Evolutionary conservation across 345 rosid species (phyloP).

Genomic region (Syzygium jambos): DNA sequence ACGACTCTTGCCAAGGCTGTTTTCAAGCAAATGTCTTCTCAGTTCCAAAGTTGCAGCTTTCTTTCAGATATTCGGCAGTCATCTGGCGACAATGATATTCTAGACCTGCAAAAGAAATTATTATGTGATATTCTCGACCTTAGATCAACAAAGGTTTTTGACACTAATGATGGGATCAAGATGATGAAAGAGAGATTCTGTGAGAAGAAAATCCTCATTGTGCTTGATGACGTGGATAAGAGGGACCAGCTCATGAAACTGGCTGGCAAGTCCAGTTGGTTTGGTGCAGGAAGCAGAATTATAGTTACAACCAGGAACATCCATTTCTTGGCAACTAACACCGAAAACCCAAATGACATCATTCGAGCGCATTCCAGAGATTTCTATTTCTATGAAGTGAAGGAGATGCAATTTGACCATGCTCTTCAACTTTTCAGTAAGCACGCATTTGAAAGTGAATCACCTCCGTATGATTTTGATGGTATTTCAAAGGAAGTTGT

Average conservation of each 20-base stretch:
- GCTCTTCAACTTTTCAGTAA: not conserved
- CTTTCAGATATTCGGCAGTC: constrained; percentile 1
- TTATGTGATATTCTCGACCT: not conserved
- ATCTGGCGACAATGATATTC: not conserved
- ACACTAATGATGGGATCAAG: not conserved
- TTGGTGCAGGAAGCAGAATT: not conserved
- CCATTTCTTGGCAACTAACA: not conserved
- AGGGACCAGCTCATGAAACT: not conserved
- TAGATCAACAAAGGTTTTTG: not conserved
- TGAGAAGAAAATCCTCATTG: not conserved
- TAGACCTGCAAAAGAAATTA: constrained; percentile 5
- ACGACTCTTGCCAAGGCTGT: constrained; percentile 4
- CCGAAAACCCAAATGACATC: not conserved
- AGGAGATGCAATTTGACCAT: not conserved
- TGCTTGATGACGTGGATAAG: not conserved
- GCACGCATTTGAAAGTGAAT: not conserved
- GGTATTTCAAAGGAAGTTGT: not conserved
- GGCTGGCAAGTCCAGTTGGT: not conserved
- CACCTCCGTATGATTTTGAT: not conserved
- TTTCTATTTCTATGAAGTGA: not conserved
- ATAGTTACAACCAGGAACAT: not conserved
- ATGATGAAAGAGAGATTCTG: not conserved
- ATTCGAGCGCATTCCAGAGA: not conserved
- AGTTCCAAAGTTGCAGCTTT: constrained; percentile 14
- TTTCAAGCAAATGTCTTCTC: not conserved